Conservation (phyloP, 106 monocot species). For the Iris macrosiphon region DNA sequence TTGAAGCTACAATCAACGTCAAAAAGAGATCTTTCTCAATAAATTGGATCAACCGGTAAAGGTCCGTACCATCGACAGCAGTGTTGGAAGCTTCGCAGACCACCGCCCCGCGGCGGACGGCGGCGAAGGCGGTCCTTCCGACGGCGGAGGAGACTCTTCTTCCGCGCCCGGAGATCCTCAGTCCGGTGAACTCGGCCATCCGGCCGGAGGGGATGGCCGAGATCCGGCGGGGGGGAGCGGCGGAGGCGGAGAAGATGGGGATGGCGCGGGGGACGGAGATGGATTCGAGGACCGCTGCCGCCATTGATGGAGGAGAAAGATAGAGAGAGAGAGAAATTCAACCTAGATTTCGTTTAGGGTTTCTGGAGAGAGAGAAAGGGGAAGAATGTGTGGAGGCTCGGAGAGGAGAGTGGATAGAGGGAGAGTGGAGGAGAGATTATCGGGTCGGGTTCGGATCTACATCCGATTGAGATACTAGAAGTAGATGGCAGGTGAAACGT, state of each 20-base stretch:
- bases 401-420: neutral
- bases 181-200: constrained; percentile 17
- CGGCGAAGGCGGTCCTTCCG: neutral
- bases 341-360: too few species aligned
- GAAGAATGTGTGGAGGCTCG: too few species aligned
- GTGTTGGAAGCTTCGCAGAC: constrained; percentile 39
- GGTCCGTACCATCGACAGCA: constrained; percentile 29
- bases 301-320: constrained; percentile 11
- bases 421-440: too few species aligned
- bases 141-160: neutral
- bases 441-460: too few species aligned
- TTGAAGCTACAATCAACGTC: too few species aligned
- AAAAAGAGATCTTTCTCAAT: too few species aligned
- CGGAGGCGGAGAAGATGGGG: neutral
- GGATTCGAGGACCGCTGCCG: constrained; percentile 17
- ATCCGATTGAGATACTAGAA: too few species aligned
- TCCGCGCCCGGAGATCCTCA: constrained; percentile 12
- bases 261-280: constrained; percentile 8
- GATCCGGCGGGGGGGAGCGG: neutral
- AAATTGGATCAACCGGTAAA: too few species aligned
- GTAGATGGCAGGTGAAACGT: too few species aligned
- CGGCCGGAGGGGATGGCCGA: neutral
- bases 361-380: too few species aligned
- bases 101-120: constrained; percentile 13
- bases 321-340: too few species aligned